These are phyloP conservation scores for Hemileia vastatrix DNA, from an alignment of 1,284 basidiomycete species.

Conservation along the genomic window DNA sequence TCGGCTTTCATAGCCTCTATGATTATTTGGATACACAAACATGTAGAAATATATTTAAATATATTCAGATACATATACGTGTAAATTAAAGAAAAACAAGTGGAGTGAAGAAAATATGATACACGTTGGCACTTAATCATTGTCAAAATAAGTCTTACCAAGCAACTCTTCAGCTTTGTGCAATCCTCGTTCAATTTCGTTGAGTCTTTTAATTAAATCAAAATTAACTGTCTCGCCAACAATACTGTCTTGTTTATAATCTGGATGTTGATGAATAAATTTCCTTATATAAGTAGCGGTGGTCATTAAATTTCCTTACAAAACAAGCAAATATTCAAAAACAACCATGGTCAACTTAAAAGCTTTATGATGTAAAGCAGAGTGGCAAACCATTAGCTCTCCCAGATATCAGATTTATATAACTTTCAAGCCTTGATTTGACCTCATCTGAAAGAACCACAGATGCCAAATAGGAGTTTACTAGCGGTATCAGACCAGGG, in stretches of 20 bases:
- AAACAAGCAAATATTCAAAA: no score
- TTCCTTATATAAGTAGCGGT: conserved; percentile 86
- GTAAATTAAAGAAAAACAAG: no score
- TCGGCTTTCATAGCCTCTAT: no score
- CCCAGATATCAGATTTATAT: conserved; percentile 75
- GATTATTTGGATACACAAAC: no score
- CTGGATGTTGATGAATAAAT: conserved; percentile 79
- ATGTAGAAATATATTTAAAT: no score
- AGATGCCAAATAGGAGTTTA: conserved; percentile 77
- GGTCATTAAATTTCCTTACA: conserved; percentile 55
- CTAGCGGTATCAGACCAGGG: conserved; percentile 75
- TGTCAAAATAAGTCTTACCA: no score
- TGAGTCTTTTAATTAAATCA: conserved; percentile 80
- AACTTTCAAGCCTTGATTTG: conserved; percentile 60
- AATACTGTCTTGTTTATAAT: conserved; percentile 81
- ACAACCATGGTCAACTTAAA: no score
- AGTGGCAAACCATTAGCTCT: no score
- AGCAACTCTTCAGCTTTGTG: conserved; percentile 20
- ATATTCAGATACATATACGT: no score
- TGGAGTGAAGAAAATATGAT: no score
- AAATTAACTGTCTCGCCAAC: conserved; percentile 87
- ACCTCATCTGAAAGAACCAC: conserved; percentile 64
- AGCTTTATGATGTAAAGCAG: no score
- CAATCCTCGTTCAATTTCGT: conserved; percentile 57
- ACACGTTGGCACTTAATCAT: no score